Conservation (phyloP, 2,329 filamentous ascomycete genomes). For the Pezizomycotina sp. region DNA sequence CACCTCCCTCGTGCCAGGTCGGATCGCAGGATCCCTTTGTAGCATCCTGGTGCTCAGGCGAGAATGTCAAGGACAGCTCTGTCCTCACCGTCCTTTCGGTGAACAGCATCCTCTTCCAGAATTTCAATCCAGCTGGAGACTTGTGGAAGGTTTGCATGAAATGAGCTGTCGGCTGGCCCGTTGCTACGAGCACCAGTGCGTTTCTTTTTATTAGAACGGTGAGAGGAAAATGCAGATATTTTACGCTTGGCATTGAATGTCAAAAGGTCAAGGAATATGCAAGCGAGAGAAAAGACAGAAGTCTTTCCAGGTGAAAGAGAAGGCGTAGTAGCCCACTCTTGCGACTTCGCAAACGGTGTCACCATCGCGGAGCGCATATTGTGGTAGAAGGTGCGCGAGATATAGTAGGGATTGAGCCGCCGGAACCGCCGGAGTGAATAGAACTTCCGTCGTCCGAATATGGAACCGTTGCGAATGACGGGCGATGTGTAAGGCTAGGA, state of each 20-base stretch:
- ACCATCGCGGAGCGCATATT: slow-evolving; percentile 7
- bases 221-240: slow-evolving; percentile 45
- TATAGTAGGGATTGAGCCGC: no score
- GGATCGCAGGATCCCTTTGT: slow-evolving; percentile 19
- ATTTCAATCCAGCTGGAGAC: slow-evolving; percentile 49
- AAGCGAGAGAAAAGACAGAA: slow-evolving; percentile 56
- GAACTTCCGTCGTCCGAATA: slow-evolving; percentile 6
- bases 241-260: slow-evolving; percentile 52
- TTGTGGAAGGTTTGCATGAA: slow-evolving; percentile 52
- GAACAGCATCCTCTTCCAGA: slow-evolving; percentile 40
- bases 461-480: neutral
- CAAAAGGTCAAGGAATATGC: slow-evolving; percentile 53
- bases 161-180: slow-evolving; percentile 49
- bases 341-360: slow-evolving; percentile 5
- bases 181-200: slow-evolving; percentile 35
- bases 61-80: slow-evolving; percentile 16
- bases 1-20: slow-evolving; percentile 19
- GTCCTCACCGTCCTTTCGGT: slow-evolving; percentile 27
- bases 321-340: slow-evolving; percentile 8
- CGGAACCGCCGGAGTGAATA: slow-evolving; percentile 8
- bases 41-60: slow-evolving; percentile 22
- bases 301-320: slow-evolving; percentile 30
- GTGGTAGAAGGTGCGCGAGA: no score
- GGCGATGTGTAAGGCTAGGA: no score
- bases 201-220: slow-evolving; percentile 49